These are phyloP conservation scores for Davidsoniella virescens DNA, from an alignment of 2,329 filamentous ascomycete genomes.

Conservation along the genomic window DNA sequence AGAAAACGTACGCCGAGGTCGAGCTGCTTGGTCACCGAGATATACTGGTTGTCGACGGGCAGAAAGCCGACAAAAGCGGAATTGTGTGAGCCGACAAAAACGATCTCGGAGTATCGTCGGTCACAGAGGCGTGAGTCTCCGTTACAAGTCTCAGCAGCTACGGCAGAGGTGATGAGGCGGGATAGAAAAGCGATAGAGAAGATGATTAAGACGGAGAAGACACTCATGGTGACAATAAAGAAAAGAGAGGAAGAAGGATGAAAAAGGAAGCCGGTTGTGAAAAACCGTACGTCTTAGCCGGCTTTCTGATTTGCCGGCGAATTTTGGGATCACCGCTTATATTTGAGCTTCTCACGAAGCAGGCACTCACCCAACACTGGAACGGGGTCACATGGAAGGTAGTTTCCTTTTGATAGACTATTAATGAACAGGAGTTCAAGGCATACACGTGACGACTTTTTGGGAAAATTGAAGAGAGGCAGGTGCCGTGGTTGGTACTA, in stretches of 20 bases:
- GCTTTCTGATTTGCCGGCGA: no score
- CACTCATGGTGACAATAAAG: background rate
- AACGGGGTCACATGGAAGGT: no score
- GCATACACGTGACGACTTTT: no score
- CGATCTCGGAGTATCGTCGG: conserved; percentile 41
- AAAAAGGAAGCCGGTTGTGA: no score
- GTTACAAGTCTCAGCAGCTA: conserved; percentile 31
- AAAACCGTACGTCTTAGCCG: no score
- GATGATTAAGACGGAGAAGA: background rate
- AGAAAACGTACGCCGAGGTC: conserved; percentile 46
- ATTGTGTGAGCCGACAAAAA: conserved; percentile 49
- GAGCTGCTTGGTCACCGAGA: conserved; percentile 41
- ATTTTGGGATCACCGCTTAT: no score
- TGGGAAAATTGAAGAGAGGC: no score
- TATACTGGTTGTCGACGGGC: conserved; percentile 42
- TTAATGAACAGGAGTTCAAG: no score
- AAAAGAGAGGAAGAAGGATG: background rate
- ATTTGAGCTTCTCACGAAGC: no score
- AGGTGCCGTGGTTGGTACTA: no score
- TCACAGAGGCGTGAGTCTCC: conserved; percentile 38
- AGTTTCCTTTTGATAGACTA: no score
- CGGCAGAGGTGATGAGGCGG: background rate
- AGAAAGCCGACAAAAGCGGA: conserved; percentile 43
- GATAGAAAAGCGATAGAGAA: background rate
- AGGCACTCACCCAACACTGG: no score